phyloP scores from a whole-genome alignment of 2,329 filamentous ascomycete species.

The Cryphonectria nitschkei region DNA sequence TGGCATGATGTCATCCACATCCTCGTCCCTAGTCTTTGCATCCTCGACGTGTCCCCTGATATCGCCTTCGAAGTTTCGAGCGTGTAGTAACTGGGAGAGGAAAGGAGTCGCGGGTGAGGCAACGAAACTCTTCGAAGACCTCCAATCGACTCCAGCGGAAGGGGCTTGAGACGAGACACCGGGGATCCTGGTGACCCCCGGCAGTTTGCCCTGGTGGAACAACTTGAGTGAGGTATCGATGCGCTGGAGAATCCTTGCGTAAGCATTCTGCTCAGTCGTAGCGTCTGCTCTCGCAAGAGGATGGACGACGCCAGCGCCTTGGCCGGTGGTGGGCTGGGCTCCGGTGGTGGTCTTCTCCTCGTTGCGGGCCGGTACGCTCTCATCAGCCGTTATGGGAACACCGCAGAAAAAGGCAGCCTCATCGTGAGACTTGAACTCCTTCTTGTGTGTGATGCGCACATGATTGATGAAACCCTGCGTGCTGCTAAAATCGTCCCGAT shows the following conservation, averaged over 20 bases:
- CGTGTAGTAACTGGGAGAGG: conserved; percentile 67
- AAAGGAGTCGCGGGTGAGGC: conserved; percentile 65
- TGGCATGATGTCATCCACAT: conserved; percentile 51
- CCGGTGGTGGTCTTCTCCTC: conserved; percentile 42
- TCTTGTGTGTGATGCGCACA: conserved; percentile 91
- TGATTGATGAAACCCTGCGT: conserved; percentile 99
- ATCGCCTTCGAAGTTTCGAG: conserved; percentile 63
- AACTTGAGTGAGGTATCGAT: conserved; percentile 58
- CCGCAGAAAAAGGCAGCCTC: conserved; percentile 89
- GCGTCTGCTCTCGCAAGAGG: conserved; percentile 63
- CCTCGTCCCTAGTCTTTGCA: conserved; percentile 58
- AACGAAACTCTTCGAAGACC: conserved; percentile 47
- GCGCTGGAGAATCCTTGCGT: conserved; percentile 53
- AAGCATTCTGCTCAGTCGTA: conserved; percentile 57
- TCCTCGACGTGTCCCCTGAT: conserved; percentile 62
- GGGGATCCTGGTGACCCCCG: conserved; percentile 52
- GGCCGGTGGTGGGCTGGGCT: conserved; percentile 34
- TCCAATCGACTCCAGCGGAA: conserved; percentile 33
- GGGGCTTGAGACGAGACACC: conserved; percentile 33
- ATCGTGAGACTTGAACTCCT: conserved; percentile 95
- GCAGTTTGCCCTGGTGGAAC: conserved; percentile 56
- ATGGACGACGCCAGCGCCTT: conserved; percentile 58
- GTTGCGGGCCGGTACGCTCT: conserved; percentile 52
- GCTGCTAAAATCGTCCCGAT: conserved; percentile 89
- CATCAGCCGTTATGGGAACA: conserved; percentile 74